Percentiles rank a stretch among this genome's conserved stretches.
These are phyloP conservation scores for Globisporangium nagaii DNA, from an alignment of 352 stramenopile genomes.

Conservation along the genomic window DNA sequence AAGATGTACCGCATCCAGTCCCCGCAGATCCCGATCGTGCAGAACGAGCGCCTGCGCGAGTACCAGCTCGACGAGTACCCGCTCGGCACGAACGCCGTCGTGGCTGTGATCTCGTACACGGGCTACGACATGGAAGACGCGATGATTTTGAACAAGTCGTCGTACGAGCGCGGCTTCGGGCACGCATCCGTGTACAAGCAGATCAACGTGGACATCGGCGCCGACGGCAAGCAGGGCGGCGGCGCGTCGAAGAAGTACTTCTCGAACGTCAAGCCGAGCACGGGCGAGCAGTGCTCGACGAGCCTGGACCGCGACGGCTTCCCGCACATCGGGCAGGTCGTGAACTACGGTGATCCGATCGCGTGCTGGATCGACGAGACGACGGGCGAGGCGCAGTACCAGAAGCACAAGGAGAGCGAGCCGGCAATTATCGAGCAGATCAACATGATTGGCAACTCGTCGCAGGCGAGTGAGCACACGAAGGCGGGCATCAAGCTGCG, in stretches of 20 bases:
- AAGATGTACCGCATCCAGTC: constrained; percentile 99
- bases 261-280: constrained; percentile 85
- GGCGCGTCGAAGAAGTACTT: constrained; percentile 87
- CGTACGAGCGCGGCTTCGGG: constrained; percentile 97
- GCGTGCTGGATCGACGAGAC: constrained; percentile 96
- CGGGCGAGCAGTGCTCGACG: constrained; percentile 52
- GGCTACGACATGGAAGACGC: constrained; percentile 97
- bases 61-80: constrained; percentile 99
- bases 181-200: constrained; percentile 99
- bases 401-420: constrained; percentile 98
- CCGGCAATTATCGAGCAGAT: constrained; percentile 96
- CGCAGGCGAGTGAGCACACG: constrained; percentile 68
- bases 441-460: constrained; percentile 73
- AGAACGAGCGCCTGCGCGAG: constrained; percentile 94
- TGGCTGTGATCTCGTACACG: constrained; percentile 99
- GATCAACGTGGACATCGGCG: constrained; percentile 89
- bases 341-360: constrained; percentile 95
- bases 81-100: constrained; percentile 98
- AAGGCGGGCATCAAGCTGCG: constrained; percentile 96
- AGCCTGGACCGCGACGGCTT: constrained; percentile 96
- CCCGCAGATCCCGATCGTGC: constrained; percentile 97
- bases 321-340: constrained; percentile 91
- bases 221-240: constrained; percentile 63
- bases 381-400: constrained; percentile 83
- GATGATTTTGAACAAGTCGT: constrained; percentile 99